Evolutionary conservation across 83 land plant genomes (phyloP).

Genomic region (Thuja plicata): DNA sequence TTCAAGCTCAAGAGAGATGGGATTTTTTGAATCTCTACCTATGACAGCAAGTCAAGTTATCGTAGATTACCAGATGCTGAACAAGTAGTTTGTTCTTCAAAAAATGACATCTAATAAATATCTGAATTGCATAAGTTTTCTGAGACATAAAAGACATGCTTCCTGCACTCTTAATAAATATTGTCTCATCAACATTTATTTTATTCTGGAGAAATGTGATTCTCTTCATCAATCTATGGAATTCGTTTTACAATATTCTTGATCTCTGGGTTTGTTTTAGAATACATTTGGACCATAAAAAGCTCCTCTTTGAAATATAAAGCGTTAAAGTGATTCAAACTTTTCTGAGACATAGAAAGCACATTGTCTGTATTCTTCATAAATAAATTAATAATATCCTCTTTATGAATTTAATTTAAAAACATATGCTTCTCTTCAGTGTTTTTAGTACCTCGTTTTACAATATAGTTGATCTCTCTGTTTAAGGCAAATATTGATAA

Average conservation of each 20-base stretch:
- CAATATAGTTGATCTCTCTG: no score
- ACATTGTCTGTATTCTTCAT: no score
- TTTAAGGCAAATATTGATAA: background rate
- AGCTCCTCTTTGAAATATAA: background rate
- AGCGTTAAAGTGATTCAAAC: background rate
- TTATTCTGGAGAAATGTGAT: background rate
- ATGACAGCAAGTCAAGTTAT: background rate
- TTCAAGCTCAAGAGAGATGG: background rate
- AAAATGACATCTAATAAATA: background rate
- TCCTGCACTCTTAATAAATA: background rate
- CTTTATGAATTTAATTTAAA: no score
- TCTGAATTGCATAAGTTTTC: background rate
- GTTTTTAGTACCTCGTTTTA: no score
- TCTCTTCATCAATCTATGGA: background rate
- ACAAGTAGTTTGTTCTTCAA: background rate
- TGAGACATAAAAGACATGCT: background rate
- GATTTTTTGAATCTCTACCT: background rate
- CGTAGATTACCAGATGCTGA: background rate
- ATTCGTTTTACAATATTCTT: background rate
- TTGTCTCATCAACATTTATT: background rate
- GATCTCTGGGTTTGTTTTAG: background rate
- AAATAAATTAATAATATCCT: no score
- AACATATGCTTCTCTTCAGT: no score
- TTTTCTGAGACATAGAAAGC: no score
- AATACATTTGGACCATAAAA: background rate